Conservation (phyloP, 352 stramenopile species). For the Paralagenidium karlingii region DNA sequence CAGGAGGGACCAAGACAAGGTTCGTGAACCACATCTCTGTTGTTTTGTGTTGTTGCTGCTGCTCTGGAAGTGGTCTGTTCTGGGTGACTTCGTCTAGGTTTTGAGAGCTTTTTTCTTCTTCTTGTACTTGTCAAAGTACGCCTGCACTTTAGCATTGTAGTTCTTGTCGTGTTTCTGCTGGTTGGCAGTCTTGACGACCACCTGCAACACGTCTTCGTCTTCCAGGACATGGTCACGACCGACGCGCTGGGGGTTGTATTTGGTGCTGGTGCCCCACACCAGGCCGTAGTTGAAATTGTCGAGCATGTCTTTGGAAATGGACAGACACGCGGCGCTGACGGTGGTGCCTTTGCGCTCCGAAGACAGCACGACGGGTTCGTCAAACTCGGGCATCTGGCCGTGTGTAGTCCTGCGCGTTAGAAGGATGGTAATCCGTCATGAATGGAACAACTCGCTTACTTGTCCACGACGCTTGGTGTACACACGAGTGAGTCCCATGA, state of each 20-base stretch:
- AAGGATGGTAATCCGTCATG: not conserved
- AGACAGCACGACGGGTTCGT: conserved; percentile 73
- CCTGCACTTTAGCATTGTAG: conserved; percentile 93
- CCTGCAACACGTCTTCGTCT: conserved; percentile 98
- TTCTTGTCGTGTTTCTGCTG: conserved; percentile 98
- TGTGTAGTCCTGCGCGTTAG: not conserved
- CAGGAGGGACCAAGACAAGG: not conserved
- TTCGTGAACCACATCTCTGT: not conserved
- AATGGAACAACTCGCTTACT: conserved; percentile 11
- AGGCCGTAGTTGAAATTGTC: conserved; percentile 97
- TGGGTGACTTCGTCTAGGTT: too few species aligned
- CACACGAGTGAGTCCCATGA: conserved; percentile 82
- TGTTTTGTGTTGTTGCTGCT: too few species aligned
- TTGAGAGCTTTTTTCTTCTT: conserved; percentile 91
- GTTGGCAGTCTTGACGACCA: conserved; percentile 97
- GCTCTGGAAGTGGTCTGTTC: too few species aligned
- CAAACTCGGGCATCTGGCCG: conserved; percentile 46
- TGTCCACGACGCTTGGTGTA: conserved; percentile 84
- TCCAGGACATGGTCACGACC: conserved; percentile 91
- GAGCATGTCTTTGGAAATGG: conserved; percentile 86
- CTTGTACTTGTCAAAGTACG: conserved; percentile 94
- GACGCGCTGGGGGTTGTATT: conserved; percentile 95
- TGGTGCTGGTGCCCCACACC: conserved; percentile 97
- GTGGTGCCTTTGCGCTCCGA: conserved; percentile 72
- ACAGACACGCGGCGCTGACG: conserved; percentile 71